Percentiles rank a stretch among this genome's conserved stretches.
Conservation (phyloP, 257 asterid species). For the Solanum peruvianum region DNA sequence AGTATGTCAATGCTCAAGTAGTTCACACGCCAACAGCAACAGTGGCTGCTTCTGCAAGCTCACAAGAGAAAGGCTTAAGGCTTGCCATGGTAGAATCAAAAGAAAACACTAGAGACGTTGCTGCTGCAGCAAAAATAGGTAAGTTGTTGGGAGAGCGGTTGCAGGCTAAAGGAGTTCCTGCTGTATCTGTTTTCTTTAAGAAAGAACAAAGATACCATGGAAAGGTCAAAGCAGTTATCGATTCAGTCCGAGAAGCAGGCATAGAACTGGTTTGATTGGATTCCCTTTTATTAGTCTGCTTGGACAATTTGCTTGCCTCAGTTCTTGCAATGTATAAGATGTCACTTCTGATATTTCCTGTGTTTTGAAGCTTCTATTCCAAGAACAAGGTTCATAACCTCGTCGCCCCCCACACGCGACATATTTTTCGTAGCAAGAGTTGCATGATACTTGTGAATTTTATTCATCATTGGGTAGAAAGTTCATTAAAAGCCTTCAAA, state of each 20-base stretch:
- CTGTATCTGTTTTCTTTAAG: slow-evolving; percentile 55
- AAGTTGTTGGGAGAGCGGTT: slow-evolving; percentile 71
- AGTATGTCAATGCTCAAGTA: slow-evolving; percentile 75
- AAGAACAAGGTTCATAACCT: not conserved
- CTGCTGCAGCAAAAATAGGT: slow-evolving; percentile 93
- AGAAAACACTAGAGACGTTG: slow-evolving; percentile 66
- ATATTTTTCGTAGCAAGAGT: not conserved
- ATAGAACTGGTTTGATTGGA: slow-evolving; percentile 37
- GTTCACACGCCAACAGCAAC: slow-evolving; percentile 86
- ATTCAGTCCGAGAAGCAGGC: slow-evolving; percentile 58
- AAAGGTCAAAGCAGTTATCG: slow-evolving; percentile 79
- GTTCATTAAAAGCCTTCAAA: not conserved
- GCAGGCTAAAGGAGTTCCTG: slow-evolving; percentile 51
- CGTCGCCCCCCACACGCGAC: not conserved
- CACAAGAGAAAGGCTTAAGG: slow-evolving; percentile 85
- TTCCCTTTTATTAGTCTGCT: not conserved
- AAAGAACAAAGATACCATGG: slow-evolving; percentile 83
- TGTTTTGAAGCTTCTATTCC: not conserved
- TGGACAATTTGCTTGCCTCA: not conserved
- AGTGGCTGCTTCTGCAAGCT: slow-evolving; percentile 81
- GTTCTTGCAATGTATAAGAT: not conserved
- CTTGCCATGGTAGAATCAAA: slow-evolving; percentile 44
- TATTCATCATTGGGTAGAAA: not conserved
- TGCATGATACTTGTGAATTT: not conserved
- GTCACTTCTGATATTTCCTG: not conserved